A percentile compares a stretch with the other conserved stretches of the same genome.
Conservation (phyloP, 2,329 filamentous ascomycete genomes). For the Sphaerulina vaccinii region DNA sequence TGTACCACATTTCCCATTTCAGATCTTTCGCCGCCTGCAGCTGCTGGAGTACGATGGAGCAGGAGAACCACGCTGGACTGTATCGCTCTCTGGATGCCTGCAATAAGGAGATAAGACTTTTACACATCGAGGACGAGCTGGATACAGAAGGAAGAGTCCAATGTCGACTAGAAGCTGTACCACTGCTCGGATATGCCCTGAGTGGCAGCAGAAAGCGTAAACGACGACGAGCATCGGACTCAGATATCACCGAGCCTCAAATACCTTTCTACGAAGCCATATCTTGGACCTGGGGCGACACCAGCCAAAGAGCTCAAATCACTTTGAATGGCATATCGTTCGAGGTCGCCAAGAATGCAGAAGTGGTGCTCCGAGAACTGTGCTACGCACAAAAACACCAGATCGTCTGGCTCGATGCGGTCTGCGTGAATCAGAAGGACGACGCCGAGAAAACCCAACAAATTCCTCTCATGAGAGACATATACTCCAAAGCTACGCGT, state of each 20-base stretch:
- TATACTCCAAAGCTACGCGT: constrained; percentile 7
- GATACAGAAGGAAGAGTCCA: background rate
- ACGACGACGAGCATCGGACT: too few relatives aligned
- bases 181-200: background rate
- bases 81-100: background rate
- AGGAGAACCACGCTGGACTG: background rate
- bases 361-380: background rate
- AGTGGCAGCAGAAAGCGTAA: too few relatives aligned
- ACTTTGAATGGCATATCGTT: background rate
- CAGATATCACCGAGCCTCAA: too few relatives aligned
- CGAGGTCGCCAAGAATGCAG: constrained; percentile 1
- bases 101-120: constrained; percentile 6
- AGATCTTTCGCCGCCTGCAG: too few relatives aligned
- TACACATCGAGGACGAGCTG: background rate
- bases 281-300: constrained; percentile 16
- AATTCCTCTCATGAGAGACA: constrained; percentile 17
- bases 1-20: too few relatives aligned
- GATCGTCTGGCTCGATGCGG: constrained; percentile 18
- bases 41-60: background rate
- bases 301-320: background rate
- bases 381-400: constrained; percentile 10
- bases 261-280: constrained; percentile 11
- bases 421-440: constrained; percentile 23
- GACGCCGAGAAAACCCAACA: constrained; percentile 12
- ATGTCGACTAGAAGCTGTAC: background rate